Base-by-base conservation (phyloP, 345 rosid genomes). In the Syzygium jambos region DNA sequence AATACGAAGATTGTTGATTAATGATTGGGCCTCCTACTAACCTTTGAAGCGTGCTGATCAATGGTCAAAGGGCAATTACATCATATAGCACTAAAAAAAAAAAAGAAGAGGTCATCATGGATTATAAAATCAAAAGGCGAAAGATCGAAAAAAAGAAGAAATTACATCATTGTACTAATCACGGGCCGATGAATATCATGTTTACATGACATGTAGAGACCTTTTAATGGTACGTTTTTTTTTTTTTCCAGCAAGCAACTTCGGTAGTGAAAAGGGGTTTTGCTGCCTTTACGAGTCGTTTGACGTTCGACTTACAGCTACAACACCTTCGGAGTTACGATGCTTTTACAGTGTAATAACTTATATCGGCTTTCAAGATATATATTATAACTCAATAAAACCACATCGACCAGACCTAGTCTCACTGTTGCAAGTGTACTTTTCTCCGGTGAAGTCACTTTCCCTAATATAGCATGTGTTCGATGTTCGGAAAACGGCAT, bases 251-350 rank as follows among this genome's bases (percentile, higher is more conserved):
- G 21, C 9, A 22, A 55, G 59, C 59, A 21, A 55, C 11, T 55
- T 55, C 11, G 11, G 4, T 2, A 25, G 30, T 27, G 3, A 23
- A 56, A 56, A 1, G 1, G 29, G 7, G 7, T 2, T 61, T 61
- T n/a, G 30, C 34, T 0, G 1, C 9, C 68, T 61, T 12, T 59
- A 12, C 30, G 0, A 59, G 3, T 27, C 11, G 8, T 12, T 59
- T 0, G 16, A 11, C 30, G 10, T 5, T 27, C 3, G n/a, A 1
- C 34, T 61, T 13, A 3, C 8, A 5, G 7, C 3, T 61, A 0
- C 1, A 27, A 59, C 30, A 12, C 15, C 2, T 59, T 12, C 0
- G 0, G 4, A 59, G 13, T 27, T n/a, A 1, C 19, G 0, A 27
- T 2, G 13, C 16, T 1, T 61, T n/a, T 8, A 3, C 34, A 1